Evolutionary conservation across 495 filamentous ascomycete species (phyloP).

Genomic region (Cetradonia linearis): DNA sequence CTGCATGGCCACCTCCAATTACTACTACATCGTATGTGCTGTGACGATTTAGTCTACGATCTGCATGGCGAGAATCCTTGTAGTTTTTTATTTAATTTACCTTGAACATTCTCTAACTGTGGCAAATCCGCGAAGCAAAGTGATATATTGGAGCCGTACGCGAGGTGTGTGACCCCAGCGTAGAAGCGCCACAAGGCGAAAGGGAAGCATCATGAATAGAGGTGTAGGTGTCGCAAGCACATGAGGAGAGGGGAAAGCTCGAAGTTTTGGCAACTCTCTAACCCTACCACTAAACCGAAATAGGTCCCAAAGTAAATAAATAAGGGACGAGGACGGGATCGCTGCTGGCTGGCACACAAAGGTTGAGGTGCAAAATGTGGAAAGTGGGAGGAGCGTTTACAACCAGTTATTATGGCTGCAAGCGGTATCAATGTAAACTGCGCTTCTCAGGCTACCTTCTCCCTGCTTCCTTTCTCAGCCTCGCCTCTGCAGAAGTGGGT

Average conservation of each 20-base stretch:
- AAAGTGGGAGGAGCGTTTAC: neutral
- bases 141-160: conserved; percentile 20
- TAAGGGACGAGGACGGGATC: too few relatives aligned
- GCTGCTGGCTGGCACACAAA: neutral
- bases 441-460: conserved; percentile 30
- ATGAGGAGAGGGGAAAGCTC: neutral
- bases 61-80: neutral
- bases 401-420: neutral
- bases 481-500: conserved; percentile 57
- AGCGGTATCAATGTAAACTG: neutral
- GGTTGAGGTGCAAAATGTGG: neutral
- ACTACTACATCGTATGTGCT: conserved; percentile 89
- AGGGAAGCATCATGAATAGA: conserved; percentile 31
- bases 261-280: neutral
- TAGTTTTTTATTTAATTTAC: conserved; percentile 26
- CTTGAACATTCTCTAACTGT: conserved; percentile 35
- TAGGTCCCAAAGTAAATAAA: neutral
- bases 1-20: conserved; percentile 92
- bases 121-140: conserved; percentile 27
- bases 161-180: conserved; percentile 30
- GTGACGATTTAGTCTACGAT: conserved; percentile 12
- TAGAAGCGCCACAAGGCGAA: conserved; percentile 28
- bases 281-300: conserved; percentile 5
- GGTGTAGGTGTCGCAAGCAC: neutral
- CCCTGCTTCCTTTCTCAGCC: conserved; percentile 56